phyloP scores from a whole-genome alignment of 1,284 basidiomycete genomes.

The Retiboletus fuscus region DNA sequence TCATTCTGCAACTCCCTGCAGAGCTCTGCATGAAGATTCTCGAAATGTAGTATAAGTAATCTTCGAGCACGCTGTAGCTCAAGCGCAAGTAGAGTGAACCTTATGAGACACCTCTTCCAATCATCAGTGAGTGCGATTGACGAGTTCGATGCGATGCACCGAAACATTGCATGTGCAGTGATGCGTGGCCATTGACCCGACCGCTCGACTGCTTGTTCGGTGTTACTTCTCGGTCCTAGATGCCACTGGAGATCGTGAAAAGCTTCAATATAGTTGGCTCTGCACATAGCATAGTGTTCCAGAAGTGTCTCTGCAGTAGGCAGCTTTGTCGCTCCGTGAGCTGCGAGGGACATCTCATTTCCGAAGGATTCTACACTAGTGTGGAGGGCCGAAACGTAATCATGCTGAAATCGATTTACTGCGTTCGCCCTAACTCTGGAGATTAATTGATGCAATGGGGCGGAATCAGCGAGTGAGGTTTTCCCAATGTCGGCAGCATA shows the following conservation, averaged over 20 bases:
- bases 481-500: neutral
- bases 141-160: no score
- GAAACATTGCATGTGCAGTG: no score
- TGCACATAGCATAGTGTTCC: conserved; percentile 22
- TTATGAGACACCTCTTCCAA: no score
- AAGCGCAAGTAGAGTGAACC: conserved; percentile 21
- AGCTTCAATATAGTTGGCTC: neutral
- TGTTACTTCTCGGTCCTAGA: conserved; percentile 28
- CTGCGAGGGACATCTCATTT: conserved; percentile 16
- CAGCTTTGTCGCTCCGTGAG: neutral
- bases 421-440: conserved; percentile 10
- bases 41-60: conserved; percentile 21
- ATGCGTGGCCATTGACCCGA: conserved; percentile 45
- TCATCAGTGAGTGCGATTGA: no score
- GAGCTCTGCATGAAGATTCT: conserved; percentile 44
- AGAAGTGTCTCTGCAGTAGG: conserved; percentile 21
- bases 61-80: conserved; percentile 50
- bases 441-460: conserved; percentile 28
- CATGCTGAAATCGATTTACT: conserved; percentile 28
- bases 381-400: conserved; percentile 32
- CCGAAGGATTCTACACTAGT: conserved; percentile 30
- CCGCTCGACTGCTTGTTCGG: conserved; percentile 31
- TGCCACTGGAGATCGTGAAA: conserved; percentile 20
- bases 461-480: neutral
- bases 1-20: conserved; percentile 51